Evolutionary conservation across 306 rosid species (phyloP).

Genomic region (Sechiopsis laciniata): DNA sequence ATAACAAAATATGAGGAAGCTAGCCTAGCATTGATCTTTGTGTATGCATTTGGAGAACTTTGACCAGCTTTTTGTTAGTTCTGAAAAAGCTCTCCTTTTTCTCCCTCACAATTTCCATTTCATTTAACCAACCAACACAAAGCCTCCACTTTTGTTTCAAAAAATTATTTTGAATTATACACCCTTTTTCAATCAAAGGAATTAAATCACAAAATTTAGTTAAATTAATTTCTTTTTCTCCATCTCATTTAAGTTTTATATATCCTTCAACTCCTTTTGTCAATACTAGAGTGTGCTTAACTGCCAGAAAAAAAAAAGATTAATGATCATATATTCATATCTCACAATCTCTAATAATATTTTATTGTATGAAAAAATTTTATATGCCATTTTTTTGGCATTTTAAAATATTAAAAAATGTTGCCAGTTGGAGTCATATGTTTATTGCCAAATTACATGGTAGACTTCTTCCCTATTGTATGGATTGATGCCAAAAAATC

Average conservation of each 20-base stretch:
- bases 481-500: neutral
- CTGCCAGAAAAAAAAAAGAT: too few species aligned
- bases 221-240: neutral
- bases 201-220: neutral
- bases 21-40: slow-evolving; percentile 15
- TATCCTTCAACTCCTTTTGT: too few species aligned
- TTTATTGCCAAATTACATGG: slow-evolving; percentile 2
- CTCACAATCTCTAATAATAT: too few species aligned
- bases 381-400: neutral
- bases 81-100: slow-evolving; percentile 36
- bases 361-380: too few species aligned
- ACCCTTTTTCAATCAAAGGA: neutral
- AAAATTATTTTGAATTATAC: neutral
- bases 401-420: neutral
- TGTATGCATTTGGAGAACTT: slow-evolving; percentile 33
- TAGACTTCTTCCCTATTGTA: neutral
- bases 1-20: slow-evolving; percentile 17
- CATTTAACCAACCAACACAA: neutral
- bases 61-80: slow-evolving; percentile 58
- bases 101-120: neutral
- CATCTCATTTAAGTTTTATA: neutral
- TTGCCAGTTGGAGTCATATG: slow-evolving; percentile 12
- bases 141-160: neutral
- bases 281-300: too few species aligned
- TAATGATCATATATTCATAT: too few species aligned